phyloP scores from a whole-genome alignment of 2,329 filamentous ascomycete species.

The Aspergillus clavatus region DNA sequence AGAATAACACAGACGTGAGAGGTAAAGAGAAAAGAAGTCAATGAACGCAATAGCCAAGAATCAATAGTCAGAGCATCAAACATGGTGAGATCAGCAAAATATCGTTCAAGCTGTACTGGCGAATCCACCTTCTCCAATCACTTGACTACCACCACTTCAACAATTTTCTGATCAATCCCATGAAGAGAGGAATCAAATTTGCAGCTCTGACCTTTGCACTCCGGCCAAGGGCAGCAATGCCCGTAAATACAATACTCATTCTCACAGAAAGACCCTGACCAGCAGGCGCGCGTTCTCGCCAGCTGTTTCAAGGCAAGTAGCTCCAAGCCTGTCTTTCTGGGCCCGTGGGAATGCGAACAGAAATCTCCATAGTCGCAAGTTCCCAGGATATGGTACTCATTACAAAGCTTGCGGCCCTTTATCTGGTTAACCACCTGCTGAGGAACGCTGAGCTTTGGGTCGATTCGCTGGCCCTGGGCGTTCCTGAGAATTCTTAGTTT shows the following conservation, averaged over 20 bases:
- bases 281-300: slow-evolving; percentile 27
- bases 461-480: slow-evolving; percentile 17
- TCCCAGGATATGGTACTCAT: slow-evolving; percentile 29
- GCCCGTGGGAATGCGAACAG: slow-evolving; percentile 28
- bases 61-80: too few relatives aligned
- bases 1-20: too few relatives aligned
- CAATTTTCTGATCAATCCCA: slow-evolving; percentile 20
- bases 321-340: slow-evolving; percentile 16
- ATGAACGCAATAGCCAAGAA: too few relatives aligned
- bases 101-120: too few relatives aligned
- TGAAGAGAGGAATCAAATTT: slow-evolving; percentile 20
- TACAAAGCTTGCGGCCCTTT: slow-evolving; percentile 31
- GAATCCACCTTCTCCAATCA: too few relatives aligned
- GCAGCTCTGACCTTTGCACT: slow-evolving; percentile 14
- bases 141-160: too few relatives aligned
- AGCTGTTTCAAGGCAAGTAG: slow-evolving; percentile 27
- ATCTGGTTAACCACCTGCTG: slow-evolving; percentile 17
- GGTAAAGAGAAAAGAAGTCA: too few relatives aligned
- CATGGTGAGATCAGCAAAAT: too few relatives aligned
- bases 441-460: slow-evolving; percentile 18
- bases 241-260: slow-evolving; percentile 24
- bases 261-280: slow-evolving; percentile 23
- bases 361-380: slow-evolving; percentile 12
- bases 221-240: slow-evolving; percentile 23
- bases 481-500: slow-evolving; percentile 5